These are phyloP conservation scores for Phytophthora agathidicida DNA, from an alignment of 352 stramenopile species.

Conservation along the genomic window DNA sequence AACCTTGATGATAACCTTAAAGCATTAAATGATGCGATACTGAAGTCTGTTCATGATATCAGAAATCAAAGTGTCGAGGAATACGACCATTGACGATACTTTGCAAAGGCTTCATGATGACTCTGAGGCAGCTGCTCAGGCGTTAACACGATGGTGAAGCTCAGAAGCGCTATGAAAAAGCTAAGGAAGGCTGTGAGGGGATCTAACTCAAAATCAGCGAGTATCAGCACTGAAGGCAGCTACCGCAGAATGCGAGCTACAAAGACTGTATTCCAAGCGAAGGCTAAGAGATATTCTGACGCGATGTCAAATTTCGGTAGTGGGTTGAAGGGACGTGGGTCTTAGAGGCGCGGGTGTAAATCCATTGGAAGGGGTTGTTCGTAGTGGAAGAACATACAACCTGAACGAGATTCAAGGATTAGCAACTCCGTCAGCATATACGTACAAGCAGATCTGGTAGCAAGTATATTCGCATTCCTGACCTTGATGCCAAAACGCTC, in stretches of 20 bases:
- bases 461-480: conserved; percentile 6
- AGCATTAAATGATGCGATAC: conserved; percentile 19
- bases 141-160: conserved; percentile 22
- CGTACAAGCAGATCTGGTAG: conserved; percentile 1
- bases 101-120: conserved; percentile 26
- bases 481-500: conserved; percentile 5
- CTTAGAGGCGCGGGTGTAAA: conserved; percentile 12
- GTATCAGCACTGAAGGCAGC: background rate
- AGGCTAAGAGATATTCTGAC: background rate
- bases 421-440: conserved; percentile 13
- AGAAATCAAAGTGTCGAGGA: conserved; percentile 16
- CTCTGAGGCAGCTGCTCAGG: conserved; percentile 11
- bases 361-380: conserved; percentile 11
- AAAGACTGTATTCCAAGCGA: too few species aligned
- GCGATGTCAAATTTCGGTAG: background rate
- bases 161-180: conserved; percentile 12
- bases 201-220: background rate
- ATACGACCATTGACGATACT: conserved; percentile 18
- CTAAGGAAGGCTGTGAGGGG: background rate
- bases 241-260: background rate
- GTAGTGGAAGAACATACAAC: conserved; percentile 12
- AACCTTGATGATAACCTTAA: conserved; percentile 26
- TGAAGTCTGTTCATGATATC: conserved; percentile 24
- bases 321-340: background rate
- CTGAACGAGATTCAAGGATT: conserved; percentile 18